phyloP scores from a whole-genome alignment of 371 early-diverging fungal genomes.

The Zychaea mexicana region DNA sequence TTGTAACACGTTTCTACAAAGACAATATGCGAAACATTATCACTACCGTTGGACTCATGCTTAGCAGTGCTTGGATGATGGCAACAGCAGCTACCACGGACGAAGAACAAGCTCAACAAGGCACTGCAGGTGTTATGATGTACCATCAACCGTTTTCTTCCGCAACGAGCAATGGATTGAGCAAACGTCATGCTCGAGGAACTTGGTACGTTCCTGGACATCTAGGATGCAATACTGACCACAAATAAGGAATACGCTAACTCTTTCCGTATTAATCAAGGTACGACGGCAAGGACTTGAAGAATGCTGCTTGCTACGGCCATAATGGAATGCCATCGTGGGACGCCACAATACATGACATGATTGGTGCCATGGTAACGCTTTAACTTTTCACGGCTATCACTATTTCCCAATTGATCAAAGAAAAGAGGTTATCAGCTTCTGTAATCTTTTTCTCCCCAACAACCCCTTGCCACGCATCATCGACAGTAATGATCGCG shows the following conservation, averaged over 20 bases:
- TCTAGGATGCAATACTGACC: not conserved
- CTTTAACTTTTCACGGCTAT: no score
- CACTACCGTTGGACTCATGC: not conserved
- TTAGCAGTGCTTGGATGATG: not conserved
- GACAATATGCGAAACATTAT: not conserved
- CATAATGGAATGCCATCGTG: constrained; percentile 43
- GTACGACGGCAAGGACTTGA: constrained; percentile 48
- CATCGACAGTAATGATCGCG: no score
- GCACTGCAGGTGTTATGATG: not conserved
- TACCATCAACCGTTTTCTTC: not conserved
- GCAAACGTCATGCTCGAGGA: not conserved
- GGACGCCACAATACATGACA: constrained; percentile 36
- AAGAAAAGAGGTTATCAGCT: not conserved
- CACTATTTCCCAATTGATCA: no score
- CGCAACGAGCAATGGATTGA: not conserved
- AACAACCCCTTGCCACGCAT: not conserved
- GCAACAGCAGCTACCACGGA: not conserved
- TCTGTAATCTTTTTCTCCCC: not conserved
- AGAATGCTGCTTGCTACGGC: constrained; percentile 52
- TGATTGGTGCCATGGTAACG: constrained; percentile 56
- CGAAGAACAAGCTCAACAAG: not conserved
- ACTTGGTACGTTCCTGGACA: not conserved
- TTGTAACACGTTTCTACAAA: no score
- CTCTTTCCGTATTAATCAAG: constrained; percentile 17
- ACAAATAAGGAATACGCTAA: no score